Conservation (phyloP, 257 asterid genomes). For the Capsicum chinense region DNA sequence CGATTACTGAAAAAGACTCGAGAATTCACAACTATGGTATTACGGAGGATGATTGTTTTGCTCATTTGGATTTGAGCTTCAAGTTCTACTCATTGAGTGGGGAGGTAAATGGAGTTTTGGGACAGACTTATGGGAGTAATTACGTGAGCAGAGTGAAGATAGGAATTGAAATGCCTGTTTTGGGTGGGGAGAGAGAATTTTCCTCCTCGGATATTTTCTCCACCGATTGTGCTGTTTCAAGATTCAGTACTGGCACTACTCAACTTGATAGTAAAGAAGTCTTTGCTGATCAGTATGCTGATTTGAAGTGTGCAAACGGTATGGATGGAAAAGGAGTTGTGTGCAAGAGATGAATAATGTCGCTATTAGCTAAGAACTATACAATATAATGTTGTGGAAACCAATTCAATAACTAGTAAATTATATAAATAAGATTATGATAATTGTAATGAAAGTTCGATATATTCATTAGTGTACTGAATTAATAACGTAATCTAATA, state of each 20-base stretch:
- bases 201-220: slow-evolving; percentile 63
- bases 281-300: slow-evolving; percentile 40
- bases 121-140: slow-evolving; percentile 68
- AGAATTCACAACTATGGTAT: slow-evolving; percentile 65
- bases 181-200: slow-evolving; percentile 74
- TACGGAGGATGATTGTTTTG: slow-evolving; percentile 72
- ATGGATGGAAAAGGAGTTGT: slow-evolving; percentile 68
- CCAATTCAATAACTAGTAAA: no score
- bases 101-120: slow-evolving; percentile 69
- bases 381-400: no score
- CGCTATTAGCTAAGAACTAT: no score
- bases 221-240: slow-evolving; percentile 68
- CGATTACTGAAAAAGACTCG: slow-evolving; percentile 67
- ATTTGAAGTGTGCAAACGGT: slow-evolving; percentile 60
- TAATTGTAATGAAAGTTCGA: no score
- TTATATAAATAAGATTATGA: no score
- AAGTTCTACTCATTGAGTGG: slow-evolving; percentile 70
- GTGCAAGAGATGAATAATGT: slow-evolving; percentile 59
- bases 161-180: slow-evolving; percentile 83
- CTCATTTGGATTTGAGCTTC: slow-evolving; percentile 84
- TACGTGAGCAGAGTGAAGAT: slow-evolving; percentile 73
- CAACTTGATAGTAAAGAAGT: no score
- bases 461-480: no score
- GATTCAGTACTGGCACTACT: slow-evolving; percentile 37
- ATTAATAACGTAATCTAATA: no score